These are phyloP conservation scores for Pseudogymnoascus sp. DNA, from an alignment of 2,329 filamentous ascomycete genomes.

Conservation along the genomic window DNA sequence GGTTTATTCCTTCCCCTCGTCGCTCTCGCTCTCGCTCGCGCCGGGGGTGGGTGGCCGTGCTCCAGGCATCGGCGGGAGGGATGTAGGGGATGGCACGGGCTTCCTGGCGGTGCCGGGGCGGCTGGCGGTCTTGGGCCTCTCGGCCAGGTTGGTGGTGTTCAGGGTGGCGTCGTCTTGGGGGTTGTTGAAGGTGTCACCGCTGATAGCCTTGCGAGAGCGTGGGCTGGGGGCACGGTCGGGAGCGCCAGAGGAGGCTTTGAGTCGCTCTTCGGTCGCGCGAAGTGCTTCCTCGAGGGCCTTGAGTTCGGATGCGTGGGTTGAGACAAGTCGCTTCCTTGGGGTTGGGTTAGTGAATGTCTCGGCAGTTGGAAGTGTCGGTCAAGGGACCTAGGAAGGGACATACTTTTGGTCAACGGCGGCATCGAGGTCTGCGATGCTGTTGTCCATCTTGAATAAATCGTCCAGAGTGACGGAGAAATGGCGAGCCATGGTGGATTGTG, in stretches of 20 bases:
- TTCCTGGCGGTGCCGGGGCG: constrained; percentile 10
- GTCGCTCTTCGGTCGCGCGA: constrained; percentile 73
- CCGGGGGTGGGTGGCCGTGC: constrained; percentile 27
- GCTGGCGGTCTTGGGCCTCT: constrained; percentile 11
- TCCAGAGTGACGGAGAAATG: constrained; percentile 82
- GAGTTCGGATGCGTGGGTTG: constrained; percentile 67
- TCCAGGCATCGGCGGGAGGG: constrained; percentile 20
- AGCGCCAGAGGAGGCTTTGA: constrained; percentile 37
- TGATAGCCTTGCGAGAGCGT: constrained; percentile 15
- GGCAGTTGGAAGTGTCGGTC: constrained; percentile 1
- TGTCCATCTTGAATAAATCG: constrained; percentile 83
- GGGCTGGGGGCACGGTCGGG: constrained; percentile 16
- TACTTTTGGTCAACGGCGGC: constrained; percentile 75
- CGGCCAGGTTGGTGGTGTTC: constrained; percentile 16
- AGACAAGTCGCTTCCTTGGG: constrained; percentile 69
- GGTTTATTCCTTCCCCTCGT: constrained; percentile 3
- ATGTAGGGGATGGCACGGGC: background rate
- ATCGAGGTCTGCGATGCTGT: constrained; percentile 64
- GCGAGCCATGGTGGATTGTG: constrained; percentile 79
- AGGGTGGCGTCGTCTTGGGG: constrained; percentile 11
- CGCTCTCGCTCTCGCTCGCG: constrained; percentile 27
- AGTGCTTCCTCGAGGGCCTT: constrained; percentile 78
- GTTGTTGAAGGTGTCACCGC: constrained; percentile 16
- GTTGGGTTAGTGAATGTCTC: constrained; percentile 14
- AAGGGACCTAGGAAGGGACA: constrained; percentile 1